These are phyloP conservation scores for Fraxinus quadrangulata DNA, from an alignment of 257 asterid species.

Conservation along the genomic window DNA sequence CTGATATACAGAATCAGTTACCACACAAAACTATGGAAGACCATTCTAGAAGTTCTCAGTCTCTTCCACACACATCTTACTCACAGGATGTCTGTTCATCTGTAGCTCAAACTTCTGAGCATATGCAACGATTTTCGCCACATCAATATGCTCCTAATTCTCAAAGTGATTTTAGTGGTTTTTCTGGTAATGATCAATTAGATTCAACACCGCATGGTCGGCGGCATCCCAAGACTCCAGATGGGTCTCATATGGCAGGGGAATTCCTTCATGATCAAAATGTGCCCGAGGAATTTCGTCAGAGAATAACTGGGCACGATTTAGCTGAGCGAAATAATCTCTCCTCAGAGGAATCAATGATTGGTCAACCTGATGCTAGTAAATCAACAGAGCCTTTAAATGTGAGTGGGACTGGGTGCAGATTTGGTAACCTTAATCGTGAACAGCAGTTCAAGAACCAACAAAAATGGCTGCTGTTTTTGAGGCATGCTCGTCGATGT, in stretches of 20 bases:
- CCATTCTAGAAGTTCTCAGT: conserved; percentile 57
- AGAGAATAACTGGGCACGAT: conserved; percentile 68
- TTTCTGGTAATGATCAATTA: conserved; percentile 44
- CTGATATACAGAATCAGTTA: conserved; percentile 63
- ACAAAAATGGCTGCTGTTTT: conserved; percentile 77
- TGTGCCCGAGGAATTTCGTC: conserved; percentile 62
- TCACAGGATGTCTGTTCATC: conserved; percentile 51
- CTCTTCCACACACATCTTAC: conserved; percentile 51
- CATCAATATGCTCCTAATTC: conserved; percentile 53
- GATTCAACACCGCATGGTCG: conserved; percentile 56
- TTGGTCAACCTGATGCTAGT: conserved; percentile 56
- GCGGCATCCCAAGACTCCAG: conserved; percentile 68
- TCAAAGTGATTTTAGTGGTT: conserved; percentile 53
- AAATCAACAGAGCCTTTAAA: conserved; percentile 52
- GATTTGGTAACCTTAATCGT: conserved; percentile 53
- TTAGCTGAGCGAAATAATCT: conserved; percentile 65
- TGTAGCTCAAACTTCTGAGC: conserved; percentile 58
- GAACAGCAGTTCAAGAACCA: conserved; percentile 74
- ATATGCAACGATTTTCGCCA: conserved; percentile 52
- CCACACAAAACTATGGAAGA: conserved; percentile 57
- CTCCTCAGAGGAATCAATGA: conserved; percentile 65
- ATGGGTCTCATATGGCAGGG: conserved; percentile 49
- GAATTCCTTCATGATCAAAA: conserved; percentile 46
- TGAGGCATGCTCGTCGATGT: conserved; percentile 92
- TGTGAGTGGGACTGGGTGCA: conserved; percentile 37